A percentile compares a stretch with the other conserved stretches of the same genome.
Conservation (phyloP, 257 asterid species). For the Cordia subcordata region DNA sequence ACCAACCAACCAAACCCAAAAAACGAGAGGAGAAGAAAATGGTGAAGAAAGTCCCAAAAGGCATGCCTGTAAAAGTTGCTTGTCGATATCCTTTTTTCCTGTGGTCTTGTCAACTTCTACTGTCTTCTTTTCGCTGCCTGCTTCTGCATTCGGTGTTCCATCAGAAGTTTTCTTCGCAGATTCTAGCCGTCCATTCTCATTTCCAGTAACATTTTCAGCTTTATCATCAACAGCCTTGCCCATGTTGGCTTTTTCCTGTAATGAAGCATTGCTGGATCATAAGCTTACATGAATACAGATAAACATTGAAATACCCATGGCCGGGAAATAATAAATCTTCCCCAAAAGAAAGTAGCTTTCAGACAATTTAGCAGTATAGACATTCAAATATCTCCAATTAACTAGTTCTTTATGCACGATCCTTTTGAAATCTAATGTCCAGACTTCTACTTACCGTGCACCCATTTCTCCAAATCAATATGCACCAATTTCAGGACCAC, state of each 20-base stretch:
- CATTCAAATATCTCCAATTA: too few species aligned
- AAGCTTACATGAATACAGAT: neutral
- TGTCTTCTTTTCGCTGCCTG: conserved; percentile 35
- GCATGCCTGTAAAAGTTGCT: conserved; percentile 71
- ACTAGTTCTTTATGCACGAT: too few species aligned
- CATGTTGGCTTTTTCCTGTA: conserved; percentile 37
- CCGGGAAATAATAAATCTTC: neutral
- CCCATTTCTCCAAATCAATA: too few species aligned
- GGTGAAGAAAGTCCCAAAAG: conserved; percentile 9
- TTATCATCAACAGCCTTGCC: conserved; percentile 31
- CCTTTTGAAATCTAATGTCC: too few species aligned
- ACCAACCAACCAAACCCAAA: neutral
- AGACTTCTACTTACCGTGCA: too few species aligned
- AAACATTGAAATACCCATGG: neutral
- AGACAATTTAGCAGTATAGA: too few species aligned
- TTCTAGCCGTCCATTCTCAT: conserved; percentile 28
- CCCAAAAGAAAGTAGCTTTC: neutral
- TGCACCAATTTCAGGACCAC: too few species aligned
- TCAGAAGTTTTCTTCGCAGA: conserved; percentile 28
- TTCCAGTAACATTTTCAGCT: conserved; percentile 22
- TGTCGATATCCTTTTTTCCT: conserved; percentile 40
- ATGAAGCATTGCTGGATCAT: conserved; percentile 12
- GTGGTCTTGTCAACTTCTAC: conserved; percentile 38
- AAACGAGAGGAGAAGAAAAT: neutral
- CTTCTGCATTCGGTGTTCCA: conserved; percentile 16